Percentiles rank a stretch among this genome's conserved stretches.
These are phyloP conservation scores for Ceratobasidium sp. DNA, from an alignment of 1,284 basidiomycete species.

Conservation along the genomic window DNA sequence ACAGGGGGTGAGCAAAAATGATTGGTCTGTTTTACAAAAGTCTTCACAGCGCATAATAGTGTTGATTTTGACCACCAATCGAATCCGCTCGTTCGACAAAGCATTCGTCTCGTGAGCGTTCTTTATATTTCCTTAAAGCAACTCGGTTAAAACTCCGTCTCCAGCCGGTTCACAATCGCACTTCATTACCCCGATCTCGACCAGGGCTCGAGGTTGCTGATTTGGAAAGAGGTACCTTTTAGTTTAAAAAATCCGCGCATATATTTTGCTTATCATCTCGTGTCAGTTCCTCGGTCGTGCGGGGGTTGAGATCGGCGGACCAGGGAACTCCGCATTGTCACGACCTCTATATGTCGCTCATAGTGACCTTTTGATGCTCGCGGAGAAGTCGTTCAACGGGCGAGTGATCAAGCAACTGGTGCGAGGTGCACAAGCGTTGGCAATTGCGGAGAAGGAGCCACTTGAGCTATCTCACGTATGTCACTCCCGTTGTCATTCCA, in stretches of 20 bases:
- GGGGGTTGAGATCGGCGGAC: slow-evolving; percentile 53
- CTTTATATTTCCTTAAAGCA: neutral
- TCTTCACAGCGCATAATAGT: slow-evolving; percentile 49
- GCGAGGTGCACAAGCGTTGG: slow-evolving; percentile 68
- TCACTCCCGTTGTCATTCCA: slow-evolving; percentile 51
- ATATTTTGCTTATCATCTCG: neutral
- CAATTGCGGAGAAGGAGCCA: slow-evolving; percentile 60
- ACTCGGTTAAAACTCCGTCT: neutral
- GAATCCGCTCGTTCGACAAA: slow-evolving; percentile 70
- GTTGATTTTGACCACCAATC: slow-evolving; percentile 74
- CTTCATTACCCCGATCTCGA: slow-evolving; percentile 67
- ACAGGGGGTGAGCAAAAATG: slow-evolving; percentile 56
- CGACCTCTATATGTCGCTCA: slow-evolving; percentile 53
- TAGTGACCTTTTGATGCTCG: slow-evolving; percentile 60
- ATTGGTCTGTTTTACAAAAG: neutral
- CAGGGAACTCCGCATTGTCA: neutral
- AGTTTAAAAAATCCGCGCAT: neutral
- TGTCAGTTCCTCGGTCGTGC: slow-evolving; percentile 62
- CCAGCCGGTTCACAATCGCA: slow-evolving; percentile 72
- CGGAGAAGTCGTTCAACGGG: slow-evolving; percentile 65
- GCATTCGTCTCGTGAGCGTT: slow-evolving; percentile 62
- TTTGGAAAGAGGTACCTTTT: slow-evolving; percentile 60
- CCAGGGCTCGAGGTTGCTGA: slow-evolving; percentile 61
- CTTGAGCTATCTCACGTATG: slow-evolving; percentile 33
- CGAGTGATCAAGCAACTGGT: slow-evolving; percentile 73